phyloP scores from a whole-genome alignment of 495 filamentous ascomycete genomes.

The Extremus antarcticus region DNA sequence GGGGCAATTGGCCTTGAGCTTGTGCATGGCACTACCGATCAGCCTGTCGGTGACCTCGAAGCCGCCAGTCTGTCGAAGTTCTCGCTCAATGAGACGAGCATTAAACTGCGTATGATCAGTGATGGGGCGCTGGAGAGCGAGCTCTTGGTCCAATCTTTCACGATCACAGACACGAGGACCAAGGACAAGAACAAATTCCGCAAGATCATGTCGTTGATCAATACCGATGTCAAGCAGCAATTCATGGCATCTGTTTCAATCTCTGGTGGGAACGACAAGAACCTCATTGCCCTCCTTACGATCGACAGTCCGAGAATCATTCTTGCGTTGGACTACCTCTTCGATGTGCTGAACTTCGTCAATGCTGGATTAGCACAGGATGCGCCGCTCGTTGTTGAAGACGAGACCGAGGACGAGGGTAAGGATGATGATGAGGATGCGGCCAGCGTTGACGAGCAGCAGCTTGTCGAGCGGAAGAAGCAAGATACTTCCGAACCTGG shows the following conservation, averaged over 20 bases:
- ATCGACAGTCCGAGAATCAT: conserved; percentile 93
- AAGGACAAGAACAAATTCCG: conserved; percentile 87
- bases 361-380: conserved; percentile 56
- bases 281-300: conserved; percentile 83
- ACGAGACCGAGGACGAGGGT: conserved; percentile 46
- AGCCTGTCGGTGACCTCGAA: conserved; percentile 66
- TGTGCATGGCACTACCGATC: conserved; percentile 60
- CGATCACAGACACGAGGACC: conserved; percentile 78
- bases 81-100: conserved; percentile 77
- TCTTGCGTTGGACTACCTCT: conserved; percentile 87
- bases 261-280: conserved; percentile 71
- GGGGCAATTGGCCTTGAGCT: conserved; percentile 80
- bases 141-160: conserved; percentile 86
- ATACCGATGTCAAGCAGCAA: conserved; percentile 82
- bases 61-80: conserved; percentile 82
- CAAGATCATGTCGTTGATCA: conserved; percentile 95
- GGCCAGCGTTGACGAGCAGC: conserved; percentile 17
- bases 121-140: conserved; percentile 90
- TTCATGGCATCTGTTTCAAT: conserved; percentile 97
- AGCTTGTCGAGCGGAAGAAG: conserved; percentile 7
- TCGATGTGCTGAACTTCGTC: conserved; percentile 75
- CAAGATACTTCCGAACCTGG: conserved; percentile 1
- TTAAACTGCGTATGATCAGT: conserved; percentile 90
- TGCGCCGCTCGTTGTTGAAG: conserved; percentile 45
- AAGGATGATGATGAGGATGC: conserved; percentile 46